A percentile compares a stretch with the other conserved stretches of the same genome.
phyloP scores from a whole-genome alignment of 768 basidiomycete genomes.

The Pisolithus microcarpus region DNA sequence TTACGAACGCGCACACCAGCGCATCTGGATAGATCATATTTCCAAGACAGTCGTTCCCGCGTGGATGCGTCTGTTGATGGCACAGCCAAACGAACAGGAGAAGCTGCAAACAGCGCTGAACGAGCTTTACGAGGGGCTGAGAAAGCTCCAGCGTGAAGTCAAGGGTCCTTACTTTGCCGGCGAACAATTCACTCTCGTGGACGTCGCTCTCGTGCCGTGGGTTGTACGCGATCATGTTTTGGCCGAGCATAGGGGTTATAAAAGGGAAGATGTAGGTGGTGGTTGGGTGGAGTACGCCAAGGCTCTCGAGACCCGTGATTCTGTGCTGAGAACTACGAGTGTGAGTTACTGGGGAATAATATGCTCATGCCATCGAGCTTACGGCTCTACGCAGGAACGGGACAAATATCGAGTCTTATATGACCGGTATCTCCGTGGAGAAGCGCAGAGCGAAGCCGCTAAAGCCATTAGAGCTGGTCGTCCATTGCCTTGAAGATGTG shows the following conservation, averaged over 20 bases:
- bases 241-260: constrained; percentile 42
- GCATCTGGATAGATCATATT: constrained; percentile 54
- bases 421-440: constrained; percentile 49
- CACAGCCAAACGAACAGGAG: constrained; percentile 25
- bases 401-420: constrained; percentile 44
- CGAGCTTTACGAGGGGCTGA: constrained; percentile 33
- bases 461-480: constrained; percentile 43
- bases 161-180: constrained; percentile 54
- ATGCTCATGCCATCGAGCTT: background rate
- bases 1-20: constrained; percentile 40
- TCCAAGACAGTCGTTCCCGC: constrained; percentile 46
- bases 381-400: constrained; percentile 21
- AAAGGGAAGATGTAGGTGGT: constrained; percentile 34
- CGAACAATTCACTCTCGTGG: constrained; percentile 45
- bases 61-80: constrained; percentile 41
- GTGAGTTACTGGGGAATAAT: constrained; percentile 17
- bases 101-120: constrained; percentile 29
- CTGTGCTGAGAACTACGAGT: constrained; percentile 40
- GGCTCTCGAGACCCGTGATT: constrained; percentile 35
- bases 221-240: constrained; percentile 41
- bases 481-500: constrained; percentile 25
- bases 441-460: constrained; percentile 47
- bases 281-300: constrained; percentile 42
- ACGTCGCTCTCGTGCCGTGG: constrained; percentile 54
- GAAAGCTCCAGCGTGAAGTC: constrained; percentile 29